phyloP scores from a whole-genome alignment of 2,329 filamentous ascomycete species.

The Ceratocystis colombiana region DNA sequence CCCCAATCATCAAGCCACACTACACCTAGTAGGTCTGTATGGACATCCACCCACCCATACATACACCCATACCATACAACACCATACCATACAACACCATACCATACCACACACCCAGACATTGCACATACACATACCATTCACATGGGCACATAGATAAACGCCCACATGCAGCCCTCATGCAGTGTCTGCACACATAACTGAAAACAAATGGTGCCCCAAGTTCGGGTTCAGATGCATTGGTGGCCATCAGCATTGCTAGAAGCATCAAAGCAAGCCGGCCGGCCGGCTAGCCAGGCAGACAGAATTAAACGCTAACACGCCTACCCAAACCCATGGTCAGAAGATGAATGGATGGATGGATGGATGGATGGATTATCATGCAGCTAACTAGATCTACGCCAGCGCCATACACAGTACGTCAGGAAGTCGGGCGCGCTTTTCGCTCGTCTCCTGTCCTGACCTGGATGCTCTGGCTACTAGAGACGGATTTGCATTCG shows the following conservation, averaged over 20 bases:
- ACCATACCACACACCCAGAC: background rate
- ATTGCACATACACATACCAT: background rate
- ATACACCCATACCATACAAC: background rate
- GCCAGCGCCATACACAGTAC: background rate
- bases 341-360: background rate
- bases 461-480: background rate
- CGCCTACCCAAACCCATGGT: background rate
- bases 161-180: background rate
- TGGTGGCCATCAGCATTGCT: background rate
- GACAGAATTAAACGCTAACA: background rate
- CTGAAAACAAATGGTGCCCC: background rate
- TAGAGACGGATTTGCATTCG: background rate
- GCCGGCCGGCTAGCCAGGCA: background rate
- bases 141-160: too few species aligned
- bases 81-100: too few species aligned
- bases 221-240: background rate
- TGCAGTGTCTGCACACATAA: background rate
- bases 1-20: background rate
- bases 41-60: background rate
- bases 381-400: slow-evolving; percentile 7
- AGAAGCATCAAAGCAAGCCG: too few species aligned
- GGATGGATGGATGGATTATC: background rate
- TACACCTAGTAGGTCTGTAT: background rate
- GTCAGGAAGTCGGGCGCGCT: background rate
- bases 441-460: background rate